phyloP scores from a whole-genome alignment of 768 basidiomycete genomes.

The Rhodosporidiobolus sp. region DNA sequence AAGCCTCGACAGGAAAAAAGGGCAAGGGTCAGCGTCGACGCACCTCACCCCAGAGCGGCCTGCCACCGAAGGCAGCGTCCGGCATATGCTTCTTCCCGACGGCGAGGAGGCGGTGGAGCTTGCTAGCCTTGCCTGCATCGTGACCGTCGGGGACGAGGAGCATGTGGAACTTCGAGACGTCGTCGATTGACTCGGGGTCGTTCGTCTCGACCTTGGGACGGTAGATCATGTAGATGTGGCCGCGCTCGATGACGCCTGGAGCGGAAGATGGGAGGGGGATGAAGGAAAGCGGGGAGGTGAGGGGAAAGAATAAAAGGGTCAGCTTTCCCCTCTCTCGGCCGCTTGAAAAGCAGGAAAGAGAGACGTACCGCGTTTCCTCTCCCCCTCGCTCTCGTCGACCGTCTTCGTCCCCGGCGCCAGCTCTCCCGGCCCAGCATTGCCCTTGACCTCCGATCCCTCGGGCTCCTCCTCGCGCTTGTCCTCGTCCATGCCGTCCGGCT shows the following conservation, averaged over 20 bases:
- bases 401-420: constrained; percentile 3
- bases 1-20: neutral
- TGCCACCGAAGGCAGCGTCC: constrained; percentile 50
- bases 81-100: constrained; percentile 63
- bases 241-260: constrained; percentile 35
- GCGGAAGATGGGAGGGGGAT: no score
- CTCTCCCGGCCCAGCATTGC: constrained; percentile 1
- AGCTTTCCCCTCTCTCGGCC: neutral
- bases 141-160: constrained; percentile 58
- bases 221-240: constrained; percentile 62
- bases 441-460: constrained; percentile 1
- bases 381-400: constrained; percentile 9
- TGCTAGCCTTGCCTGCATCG: constrained; percentile 42
- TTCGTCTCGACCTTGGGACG: constrained; percentile 57
- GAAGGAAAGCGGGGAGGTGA: neutral
- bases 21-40: no score
- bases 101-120: constrained; percentile 57
- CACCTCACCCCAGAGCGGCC: constrained; percentile 54
- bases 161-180: constrained; percentile 61
- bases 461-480: constrained; percentile 6
- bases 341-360: neutral
- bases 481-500: constrained; percentile 6
- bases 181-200: constrained; percentile 59
- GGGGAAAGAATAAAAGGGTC: neutral
- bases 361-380: constrained; percentile 29